Evolutionary conservation across 2,329 filamentous ascomycete genomes (phyloP).

Genomic region (Penicillium sp.): DNA sequence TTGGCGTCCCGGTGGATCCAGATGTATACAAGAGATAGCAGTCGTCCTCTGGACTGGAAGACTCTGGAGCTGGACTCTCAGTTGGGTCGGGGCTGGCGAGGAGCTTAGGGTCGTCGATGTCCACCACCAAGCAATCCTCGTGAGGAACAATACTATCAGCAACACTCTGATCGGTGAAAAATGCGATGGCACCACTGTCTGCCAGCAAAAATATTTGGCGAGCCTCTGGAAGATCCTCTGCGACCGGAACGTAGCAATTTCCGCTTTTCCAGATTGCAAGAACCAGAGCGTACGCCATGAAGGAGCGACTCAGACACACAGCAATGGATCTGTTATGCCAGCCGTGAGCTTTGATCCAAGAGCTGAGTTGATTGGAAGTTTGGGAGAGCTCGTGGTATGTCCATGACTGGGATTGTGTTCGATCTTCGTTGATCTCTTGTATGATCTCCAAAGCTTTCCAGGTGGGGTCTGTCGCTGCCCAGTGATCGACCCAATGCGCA

Average conservation of each 20-base stretch:
- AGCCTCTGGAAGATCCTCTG: conserved; percentile 13
- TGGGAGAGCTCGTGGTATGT: conserved; percentile 1
- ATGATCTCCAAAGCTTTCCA: conserved; percentile 5
- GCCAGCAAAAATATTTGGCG: conserved; percentile 5
- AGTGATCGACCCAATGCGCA: conserved; percentile 5
- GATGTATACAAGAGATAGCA: conserved; percentile 15
- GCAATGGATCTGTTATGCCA: conserved; percentile 3
- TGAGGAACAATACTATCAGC: neutral
- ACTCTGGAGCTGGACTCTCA: neutral
- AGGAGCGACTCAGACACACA: conserved; percentile 6
- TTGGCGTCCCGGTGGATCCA: conserved; percentile 15
- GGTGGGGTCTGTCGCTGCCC: neutral
- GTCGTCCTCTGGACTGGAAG: neutral
- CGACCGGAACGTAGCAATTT: conserved; percentile 15
- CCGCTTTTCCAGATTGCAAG: conserved; percentile 15
- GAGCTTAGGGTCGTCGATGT: neutral
- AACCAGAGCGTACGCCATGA: conserved; percentile 10
- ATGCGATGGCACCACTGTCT: conserved; percentile 2
- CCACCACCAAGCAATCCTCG: conserved; percentile 1
- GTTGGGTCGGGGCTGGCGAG: neutral
- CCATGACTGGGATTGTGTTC: neutral
- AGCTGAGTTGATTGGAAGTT: neutral
- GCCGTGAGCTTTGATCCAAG: neutral
- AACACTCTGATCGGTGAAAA: conserved; percentile 2
- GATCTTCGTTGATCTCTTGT: neutral